These are phyloP conservation scores for Protostelium mycophagum DNA, from an alignment of 78 protist genomes.

Conservation along the genomic window DNA sequence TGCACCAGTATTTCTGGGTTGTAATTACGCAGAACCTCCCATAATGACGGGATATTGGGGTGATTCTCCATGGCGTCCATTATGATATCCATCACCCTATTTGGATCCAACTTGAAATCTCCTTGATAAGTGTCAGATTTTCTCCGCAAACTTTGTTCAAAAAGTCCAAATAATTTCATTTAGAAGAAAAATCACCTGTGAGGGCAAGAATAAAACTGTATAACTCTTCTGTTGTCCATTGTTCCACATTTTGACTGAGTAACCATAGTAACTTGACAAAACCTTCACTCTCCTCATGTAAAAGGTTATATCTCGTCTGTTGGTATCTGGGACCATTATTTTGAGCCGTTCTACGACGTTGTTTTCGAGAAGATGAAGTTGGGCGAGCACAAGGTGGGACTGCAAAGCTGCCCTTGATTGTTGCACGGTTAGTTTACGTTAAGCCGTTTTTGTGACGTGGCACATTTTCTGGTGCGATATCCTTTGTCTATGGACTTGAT, in stretches of 20 bases:
- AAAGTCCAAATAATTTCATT: too few relatives aligned
- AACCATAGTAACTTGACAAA: constrained; percentile 58
- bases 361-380: too few relatives aligned
- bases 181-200: neutral
- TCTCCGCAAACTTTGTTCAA: neutral
- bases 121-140: constrained; percentile 8
- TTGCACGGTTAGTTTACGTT: too few relatives aligned
- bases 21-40: constrained; percentile 7
- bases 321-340: constrained; percentile 20
- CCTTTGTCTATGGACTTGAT: too few relatives aligned
- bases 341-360: too few relatives aligned
- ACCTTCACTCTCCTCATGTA: constrained; percentile 79
- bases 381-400: too few relatives aligned
- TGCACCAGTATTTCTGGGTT: constrained; percentile 22
- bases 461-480: too few relatives aligned
- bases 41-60: constrained; percentile 5
- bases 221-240: neutral
- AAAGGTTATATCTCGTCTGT: constrained; percentile 63
- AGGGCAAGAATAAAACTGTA: neutral
- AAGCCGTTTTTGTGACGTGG: too few relatives aligned
- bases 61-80: constrained; percentile 52
- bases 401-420: too few relatives aligned
- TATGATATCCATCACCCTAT: constrained; percentile 68
- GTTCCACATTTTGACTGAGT: neutral
- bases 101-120: constrained; percentile 76